Conservation (phyloP, 495 filamentous ascomycete genomes). For the Daldinia childiae region DNA sequence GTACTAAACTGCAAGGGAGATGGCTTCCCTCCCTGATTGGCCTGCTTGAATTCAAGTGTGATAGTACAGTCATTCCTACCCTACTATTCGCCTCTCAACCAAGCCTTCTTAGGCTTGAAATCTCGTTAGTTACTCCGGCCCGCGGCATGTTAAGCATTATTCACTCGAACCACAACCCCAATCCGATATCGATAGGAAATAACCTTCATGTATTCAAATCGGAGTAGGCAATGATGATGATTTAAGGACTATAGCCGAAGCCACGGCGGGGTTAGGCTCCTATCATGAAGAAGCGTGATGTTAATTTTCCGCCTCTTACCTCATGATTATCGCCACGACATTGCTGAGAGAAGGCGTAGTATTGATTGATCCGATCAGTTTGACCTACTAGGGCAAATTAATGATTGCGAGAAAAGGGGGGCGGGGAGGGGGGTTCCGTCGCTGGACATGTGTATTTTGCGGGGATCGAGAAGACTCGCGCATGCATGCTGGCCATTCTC, state of each 20-base stretch:
- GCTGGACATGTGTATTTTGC: neutral
- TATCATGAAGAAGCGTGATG: slow-evolving; percentile 17
- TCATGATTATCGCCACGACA: neutral
- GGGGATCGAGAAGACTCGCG: neutral
- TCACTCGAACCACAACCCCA: too few relatives aligned
- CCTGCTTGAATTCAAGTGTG: too few relatives aligned
- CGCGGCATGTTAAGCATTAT: neutral
- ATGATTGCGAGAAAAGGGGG: slow-evolving; percentile 15
- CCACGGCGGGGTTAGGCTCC: neutral
- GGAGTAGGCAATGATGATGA: too few relatives aligned
- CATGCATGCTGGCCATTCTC: slow-evolving; percentile 13
- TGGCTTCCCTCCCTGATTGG: too few relatives aligned
- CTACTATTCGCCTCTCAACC: neutral
- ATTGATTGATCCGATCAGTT: slow-evolving; percentile 12
- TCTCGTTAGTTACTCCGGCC: slow-evolving; percentile 15
- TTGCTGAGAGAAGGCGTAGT: slow-evolving; percentile 22
- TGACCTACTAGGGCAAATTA: slow-evolving; percentile 11
- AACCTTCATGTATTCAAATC: too few relatives aligned
- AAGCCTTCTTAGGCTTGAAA: too few relatives aligned
- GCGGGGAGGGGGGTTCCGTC: neutral
- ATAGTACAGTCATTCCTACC: too few relatives aligned
- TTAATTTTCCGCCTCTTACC: slow-evolving; percentile 3
- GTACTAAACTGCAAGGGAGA: too few relatives aligned
- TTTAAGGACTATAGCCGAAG: neutral
- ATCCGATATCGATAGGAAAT: too few relatives aligned